phyloP scores from a whole-genome alignment of 1,139 yeast genomes.

The Candida sp. region DNA sequence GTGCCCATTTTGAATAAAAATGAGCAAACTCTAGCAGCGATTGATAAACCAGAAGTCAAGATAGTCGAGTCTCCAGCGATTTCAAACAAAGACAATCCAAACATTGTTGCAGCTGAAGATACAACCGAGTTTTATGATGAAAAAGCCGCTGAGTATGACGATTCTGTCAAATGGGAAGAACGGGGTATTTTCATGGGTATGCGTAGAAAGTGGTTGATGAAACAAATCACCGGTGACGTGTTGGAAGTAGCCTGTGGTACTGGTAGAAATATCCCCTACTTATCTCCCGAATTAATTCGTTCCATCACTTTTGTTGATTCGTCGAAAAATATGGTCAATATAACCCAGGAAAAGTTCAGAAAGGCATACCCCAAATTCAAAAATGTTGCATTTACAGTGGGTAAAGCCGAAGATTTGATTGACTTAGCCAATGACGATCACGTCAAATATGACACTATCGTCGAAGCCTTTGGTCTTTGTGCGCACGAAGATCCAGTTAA shows the following conservation, averaged over 20 bases:
- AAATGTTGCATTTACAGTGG: slow-evolving; percentile 83
- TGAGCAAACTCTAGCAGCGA: not conserved
- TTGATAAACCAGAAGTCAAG: not conserved
- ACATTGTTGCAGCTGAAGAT: slow-evolving; percentile 67
- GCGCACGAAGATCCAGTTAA: slow-evolving; percentile 91
- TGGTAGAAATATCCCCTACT: slow-evolving; percentile 82
- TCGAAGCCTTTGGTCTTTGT: slow-evolving; percentile 93
- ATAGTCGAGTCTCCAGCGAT: slow-evolving; percentile 1
- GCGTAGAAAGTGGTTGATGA: slow-evolving; percentile 82
- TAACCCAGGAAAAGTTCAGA: slow-evolving; percentile 73
- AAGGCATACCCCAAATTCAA: slow-evolving; percentile 60
- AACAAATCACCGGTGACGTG: slow-evolving; percentile 79
- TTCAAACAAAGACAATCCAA: slow-evolving; percentile 31
- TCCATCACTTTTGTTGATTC: slow-evolving; percentile 87
- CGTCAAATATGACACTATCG: slow-evolving; percentile 81
- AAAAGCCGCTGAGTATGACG: slow-evolving; percentile 80
- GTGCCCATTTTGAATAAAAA: slow-evolving; percentile 25
- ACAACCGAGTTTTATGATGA: slow-evolving; percentile 80
- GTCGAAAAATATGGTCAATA: slow-evolving; percentile 78
- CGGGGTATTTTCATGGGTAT: slow-evolving; percentile 75
- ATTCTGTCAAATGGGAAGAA: slow-evolving; percentile 85
- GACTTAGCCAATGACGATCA: slow-evolving; percentile 43
- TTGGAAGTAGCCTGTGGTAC: slow-evolving; percentile 96
- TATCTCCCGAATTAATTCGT: slow-evolving; percentile 55
- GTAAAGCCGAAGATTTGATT: slow-evolving; percentile 84